A percentile compares a stretch with the other conserved stretches of the same genome.
Conservation (phyloP, 139 green algal species). For the Tetradesmus obliquus region DNA sequence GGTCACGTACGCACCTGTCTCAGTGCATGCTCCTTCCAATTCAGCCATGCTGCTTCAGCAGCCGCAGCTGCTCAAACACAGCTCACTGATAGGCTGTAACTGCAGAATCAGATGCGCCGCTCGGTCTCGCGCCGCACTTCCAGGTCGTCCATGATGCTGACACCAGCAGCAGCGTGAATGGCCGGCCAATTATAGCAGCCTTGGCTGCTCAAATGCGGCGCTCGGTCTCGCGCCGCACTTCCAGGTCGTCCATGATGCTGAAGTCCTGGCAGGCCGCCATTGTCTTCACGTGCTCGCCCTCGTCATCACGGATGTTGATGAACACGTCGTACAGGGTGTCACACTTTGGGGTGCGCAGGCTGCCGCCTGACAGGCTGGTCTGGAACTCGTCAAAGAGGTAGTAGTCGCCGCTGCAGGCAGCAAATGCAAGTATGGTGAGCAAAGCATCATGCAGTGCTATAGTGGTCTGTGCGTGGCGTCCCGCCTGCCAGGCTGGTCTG, state of each 20-base stretch:
- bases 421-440: background rate
- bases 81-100: too few relatives aligned
- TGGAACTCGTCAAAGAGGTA: conserved; percentile 49
- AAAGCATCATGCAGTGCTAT: background rate
- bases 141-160: conserved; percentile 37
- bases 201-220: too few relatives aligned
- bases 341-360: conserved; percentile 48
- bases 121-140: background rate
- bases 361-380: conserved; percentile 27
- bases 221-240: background rate
- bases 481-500: conserved; percentile 54
- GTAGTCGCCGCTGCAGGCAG: background rate
- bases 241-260: conserved; percentile 43
- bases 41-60: too few relatives aligned
- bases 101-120: background rate
- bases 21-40: too few relatives aligned
- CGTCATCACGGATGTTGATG: conserved; percentile 91
- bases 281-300: conserved; percentile 94
- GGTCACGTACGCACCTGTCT: too few relatives aligned
- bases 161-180: too few relatives aligned
- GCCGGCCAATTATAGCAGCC: too few relatives aligned
- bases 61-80: too few relatives aligned
- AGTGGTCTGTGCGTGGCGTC: too few relatives aligned
- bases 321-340: conserved; percentile 91
- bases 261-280: conserved; percentile 89